phyloP scores from a whole-genome alignment of 2,329 filamentous ascomycete species.

The Trichoderma aggressivum region DNA sequence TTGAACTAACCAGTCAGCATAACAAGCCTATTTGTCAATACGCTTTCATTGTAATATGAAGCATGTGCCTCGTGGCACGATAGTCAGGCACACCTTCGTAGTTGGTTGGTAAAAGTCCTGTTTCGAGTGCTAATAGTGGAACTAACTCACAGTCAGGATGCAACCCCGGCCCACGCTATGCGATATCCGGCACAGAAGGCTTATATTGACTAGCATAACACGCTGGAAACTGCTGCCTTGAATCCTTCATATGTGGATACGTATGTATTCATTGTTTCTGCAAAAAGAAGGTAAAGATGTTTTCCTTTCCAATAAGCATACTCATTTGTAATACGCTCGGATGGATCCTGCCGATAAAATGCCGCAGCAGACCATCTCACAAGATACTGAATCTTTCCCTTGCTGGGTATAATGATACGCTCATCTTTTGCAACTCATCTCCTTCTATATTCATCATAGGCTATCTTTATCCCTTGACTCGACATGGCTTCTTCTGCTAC shows the following conservation, averaged over 20 bases:
- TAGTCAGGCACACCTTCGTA: background rate
- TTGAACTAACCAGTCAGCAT: background rate
- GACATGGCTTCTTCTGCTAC: background rate
- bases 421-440: background rate
- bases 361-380: background rate
- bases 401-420: background rate
- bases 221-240: background rate
- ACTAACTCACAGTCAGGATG: background rate
- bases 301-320: background rate
- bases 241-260: background rate
- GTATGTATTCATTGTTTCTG: background rate
- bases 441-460: background rate
- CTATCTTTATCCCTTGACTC: background rate
- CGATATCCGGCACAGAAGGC: background rate
- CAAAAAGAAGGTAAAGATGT: background rate
- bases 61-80: background rate
- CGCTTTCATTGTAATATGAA: background rate
- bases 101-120: background rate
- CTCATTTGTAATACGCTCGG: background rate
- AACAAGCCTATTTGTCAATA: background rate
- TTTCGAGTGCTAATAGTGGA: background rate
- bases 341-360: background rate
- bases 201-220: background rate
- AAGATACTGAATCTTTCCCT: background rate
- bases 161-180: background rate